A percentile compares a stretch with the other conserved stretches of the same genome.
Conservation (phyloP, 495 filamentous ascomycete species). For the Margaritispora aquatica region DNA sequence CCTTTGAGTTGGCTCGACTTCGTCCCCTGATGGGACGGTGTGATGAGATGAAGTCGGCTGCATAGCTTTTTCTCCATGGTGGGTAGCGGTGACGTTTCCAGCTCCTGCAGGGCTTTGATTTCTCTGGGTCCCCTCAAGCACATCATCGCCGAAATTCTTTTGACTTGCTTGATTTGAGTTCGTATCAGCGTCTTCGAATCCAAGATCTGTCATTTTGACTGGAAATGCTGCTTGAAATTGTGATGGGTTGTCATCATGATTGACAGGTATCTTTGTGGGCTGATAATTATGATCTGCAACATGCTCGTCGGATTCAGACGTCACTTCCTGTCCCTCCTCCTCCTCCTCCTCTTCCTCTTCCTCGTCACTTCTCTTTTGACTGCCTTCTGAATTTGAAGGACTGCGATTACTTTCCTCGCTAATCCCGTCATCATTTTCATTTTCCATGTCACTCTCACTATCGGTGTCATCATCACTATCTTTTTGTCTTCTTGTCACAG, state of each 20-base stretch:
- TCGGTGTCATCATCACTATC: not conserved
- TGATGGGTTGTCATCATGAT: not conserved
- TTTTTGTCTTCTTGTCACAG: constrained; percentile 4
- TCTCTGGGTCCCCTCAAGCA: not conserved
- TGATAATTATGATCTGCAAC: no score
- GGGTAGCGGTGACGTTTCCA: no score
- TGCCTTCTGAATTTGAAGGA: not conserved
- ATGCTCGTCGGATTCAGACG: not conserved
- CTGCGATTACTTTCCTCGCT: not conserved
- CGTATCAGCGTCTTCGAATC: not conserved
- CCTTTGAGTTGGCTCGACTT: not conserved
- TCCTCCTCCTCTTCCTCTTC: not conserved
- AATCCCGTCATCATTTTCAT: constrained; percentile 3
- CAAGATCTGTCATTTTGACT: not conserved
- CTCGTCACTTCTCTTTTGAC: not conserved
- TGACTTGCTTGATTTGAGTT: no score
- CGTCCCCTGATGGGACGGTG: no score
- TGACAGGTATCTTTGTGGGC: no score
- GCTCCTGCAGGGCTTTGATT: not conserved
- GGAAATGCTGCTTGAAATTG: not conserved
- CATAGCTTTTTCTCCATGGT: no score
- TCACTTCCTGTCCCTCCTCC: not conserved
- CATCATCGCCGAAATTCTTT: no score
- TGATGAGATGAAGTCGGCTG: no score
- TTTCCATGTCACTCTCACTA: not conserved